Conservation (phyloP, 306 rosid genomes). For the Citrullus colocynthis region DNA sequence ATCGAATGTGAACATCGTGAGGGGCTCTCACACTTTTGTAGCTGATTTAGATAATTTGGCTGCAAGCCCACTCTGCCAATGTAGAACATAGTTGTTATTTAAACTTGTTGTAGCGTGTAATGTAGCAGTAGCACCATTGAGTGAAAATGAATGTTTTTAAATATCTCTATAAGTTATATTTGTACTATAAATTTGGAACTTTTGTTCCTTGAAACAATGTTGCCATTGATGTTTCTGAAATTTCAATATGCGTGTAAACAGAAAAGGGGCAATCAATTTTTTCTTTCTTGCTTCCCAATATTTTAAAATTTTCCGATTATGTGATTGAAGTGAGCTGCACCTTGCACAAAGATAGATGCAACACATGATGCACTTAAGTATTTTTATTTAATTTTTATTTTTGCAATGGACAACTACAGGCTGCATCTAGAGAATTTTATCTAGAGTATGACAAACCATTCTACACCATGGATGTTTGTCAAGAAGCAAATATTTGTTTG, state of each 20-base stretch:
- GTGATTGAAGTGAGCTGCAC: too few relatives aligned
- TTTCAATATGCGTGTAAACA: background rate
- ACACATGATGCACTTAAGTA: too few relatives aligned
- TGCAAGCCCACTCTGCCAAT: constrained; percentile 49
- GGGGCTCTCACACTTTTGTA: background rate
- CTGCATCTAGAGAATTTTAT: too few relatives aligned
- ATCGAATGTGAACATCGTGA: constrained; percentile 30
- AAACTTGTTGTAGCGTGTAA: background rate
- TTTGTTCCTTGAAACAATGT: background rate
- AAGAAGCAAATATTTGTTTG: background rate
- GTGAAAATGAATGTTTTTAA: background rate
- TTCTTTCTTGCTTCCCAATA: too few relatives aligned
- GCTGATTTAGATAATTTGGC: constrained; percentile 4
- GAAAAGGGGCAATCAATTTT: too few relatives aligned
- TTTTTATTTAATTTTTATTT: too few relatives aligned
- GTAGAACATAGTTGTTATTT: background rate
- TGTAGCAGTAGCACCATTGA: background rate
- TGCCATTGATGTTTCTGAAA: background rate
- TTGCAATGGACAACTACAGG: too few relatives aligned
- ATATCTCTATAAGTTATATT: background rate
- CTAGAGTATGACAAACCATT: too few relatives aligned
- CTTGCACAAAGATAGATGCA: too few relatives aligned
- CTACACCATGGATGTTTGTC: too few relatives aligned
- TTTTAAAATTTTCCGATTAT: too few relatives aligned
- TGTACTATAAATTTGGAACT: background rate